Conservation (phyloP, 2,329 filamentous ascomycete genomes). For the Botrytis hyacinthi region DNA sequence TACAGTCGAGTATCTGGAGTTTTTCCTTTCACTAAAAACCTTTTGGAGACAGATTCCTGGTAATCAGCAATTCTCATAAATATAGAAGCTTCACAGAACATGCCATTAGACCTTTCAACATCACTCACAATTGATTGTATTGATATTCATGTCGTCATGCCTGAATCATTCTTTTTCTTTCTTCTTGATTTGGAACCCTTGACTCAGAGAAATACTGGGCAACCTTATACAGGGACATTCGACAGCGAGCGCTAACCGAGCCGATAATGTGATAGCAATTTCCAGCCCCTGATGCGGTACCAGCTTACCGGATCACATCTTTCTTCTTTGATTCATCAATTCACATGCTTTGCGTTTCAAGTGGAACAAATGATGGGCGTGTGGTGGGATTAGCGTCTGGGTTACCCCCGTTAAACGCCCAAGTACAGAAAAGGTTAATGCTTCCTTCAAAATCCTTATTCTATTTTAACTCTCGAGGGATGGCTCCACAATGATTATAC, state of each 20-base stretch:
- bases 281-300: not conserved
- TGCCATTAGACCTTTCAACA: not conserved
- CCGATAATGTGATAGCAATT: slow-evolving; percentile 1
- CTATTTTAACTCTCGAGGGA: not conserved
- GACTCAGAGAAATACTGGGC: not conserved
- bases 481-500: not conserved
- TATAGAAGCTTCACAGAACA: not conserved
- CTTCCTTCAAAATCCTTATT: not conserved
- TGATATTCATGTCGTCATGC: not conserved
- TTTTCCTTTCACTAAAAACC: not conserved
- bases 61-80: not conserved
- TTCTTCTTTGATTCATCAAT: not conserved
- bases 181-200: no score
- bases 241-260: not conserved
- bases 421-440: not conserved
- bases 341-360: not conserved
- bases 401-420: not conserved
- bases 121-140: not conserved
- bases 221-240: not conserved
- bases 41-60: not conserved
- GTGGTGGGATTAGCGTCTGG: not conserved
- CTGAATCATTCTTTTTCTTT: not conserved
- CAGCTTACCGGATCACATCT: not conserved
- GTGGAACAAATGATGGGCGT: not conserved
- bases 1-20: not conserved